A percentile compares a stretch with the other conserved stretches of the same genome.
Conservation (phyloP, 129 eudicot species). For the Escallonia rubra region DNA sequence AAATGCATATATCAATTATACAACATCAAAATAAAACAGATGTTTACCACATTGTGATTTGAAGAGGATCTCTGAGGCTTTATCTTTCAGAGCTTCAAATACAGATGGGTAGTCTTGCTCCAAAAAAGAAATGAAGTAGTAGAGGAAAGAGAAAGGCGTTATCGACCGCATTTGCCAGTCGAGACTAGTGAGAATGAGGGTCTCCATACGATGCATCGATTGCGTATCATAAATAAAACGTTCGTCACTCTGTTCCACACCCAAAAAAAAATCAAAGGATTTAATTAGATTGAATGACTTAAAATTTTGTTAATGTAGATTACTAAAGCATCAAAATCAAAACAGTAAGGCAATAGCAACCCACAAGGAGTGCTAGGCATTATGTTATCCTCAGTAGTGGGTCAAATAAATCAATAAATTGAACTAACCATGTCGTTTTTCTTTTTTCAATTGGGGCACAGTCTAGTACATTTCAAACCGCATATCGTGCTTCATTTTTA, state of each 20-base stretch:
- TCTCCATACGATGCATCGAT: constrained; percentile 37
- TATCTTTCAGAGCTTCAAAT: constrained; percentile 14
- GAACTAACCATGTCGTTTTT: not conserved
- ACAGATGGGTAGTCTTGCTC: constrained; percentile 14
- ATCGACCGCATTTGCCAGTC: constrained; percentile 44
- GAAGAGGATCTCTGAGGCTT: constrained; percentile 34
- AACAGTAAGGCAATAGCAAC: too few species aligned
- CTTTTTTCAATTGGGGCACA: too few species aligned
- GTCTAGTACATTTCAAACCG: too few species aligned
- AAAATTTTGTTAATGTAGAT: too few species aligned
- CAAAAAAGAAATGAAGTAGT: constrained; percentile 29
- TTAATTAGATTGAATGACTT: too few species aligned
- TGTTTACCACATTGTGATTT: constrained; percentile 28
- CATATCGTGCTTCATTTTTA: too few species aligned
- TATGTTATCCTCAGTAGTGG: too few species aligned
- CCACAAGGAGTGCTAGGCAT: too few species aligned
- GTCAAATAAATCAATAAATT: too few species aligned
- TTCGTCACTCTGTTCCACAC: constrained; percentile 12
- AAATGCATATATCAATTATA: not conserved
- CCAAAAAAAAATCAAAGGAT: too few species aligned
- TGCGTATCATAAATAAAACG: constrained; percentile 22
- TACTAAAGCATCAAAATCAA: too few species aligned
- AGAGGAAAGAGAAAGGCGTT: constrained; percentile 45
- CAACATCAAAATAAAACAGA: not conserved
- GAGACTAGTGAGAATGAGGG: constrained; percentile 30